Evolutionary conservation across 768 basidiomycete genomes (phyloP), one percentile per base, ranked within the genome.

Genomic region (Dentipellis sp.): DNA sequence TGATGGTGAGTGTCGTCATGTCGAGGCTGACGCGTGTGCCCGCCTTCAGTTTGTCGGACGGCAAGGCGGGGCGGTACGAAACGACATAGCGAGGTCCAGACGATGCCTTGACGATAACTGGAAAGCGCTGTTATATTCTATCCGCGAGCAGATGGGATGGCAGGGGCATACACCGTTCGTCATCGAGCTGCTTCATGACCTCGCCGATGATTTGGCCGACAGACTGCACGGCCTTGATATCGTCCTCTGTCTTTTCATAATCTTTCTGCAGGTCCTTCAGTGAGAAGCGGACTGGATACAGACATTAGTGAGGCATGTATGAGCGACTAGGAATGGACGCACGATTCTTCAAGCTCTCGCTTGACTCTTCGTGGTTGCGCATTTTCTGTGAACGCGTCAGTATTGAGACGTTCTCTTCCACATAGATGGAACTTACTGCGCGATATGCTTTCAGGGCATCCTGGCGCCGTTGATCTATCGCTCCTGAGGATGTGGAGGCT

Each of bases 151-250:
- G 16, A 36, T 3, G n/a, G 29, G 56, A 52, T 16, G 23, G 11
- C 17, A 46, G 17, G 2, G 77, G 23, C 91, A 65, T 66, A 95
- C 95, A 98, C 71, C 97, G 79, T 71, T 98, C 95, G 59, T 97
- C 93, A 65, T 98, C 97, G 10, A 99, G 75, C 69, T 99, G 94
- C 72, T 97, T 97, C 84, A 98, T 87, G 56, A 99, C 92, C 73
- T 99, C 97, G 59, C 93, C 97, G 55, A 99, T 95, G 61, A 99
- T 97, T 74, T 99, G 97, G 34, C 97, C 97, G 12, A 98, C 97
- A 8, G 91, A 94, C 68, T 99, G 97, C 14, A 99, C 86, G 45
- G 97, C 97, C 73, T 97, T 98, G 72, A 99, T 95, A 65, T 99
- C 95, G 23, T 99, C 94, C 71, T 99, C 97, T 0, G 93, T 95